phyloP scores from a whole-genome alignment of 164 flowering plant genomes.

The Chimonanthus salicifolius region DNA sequence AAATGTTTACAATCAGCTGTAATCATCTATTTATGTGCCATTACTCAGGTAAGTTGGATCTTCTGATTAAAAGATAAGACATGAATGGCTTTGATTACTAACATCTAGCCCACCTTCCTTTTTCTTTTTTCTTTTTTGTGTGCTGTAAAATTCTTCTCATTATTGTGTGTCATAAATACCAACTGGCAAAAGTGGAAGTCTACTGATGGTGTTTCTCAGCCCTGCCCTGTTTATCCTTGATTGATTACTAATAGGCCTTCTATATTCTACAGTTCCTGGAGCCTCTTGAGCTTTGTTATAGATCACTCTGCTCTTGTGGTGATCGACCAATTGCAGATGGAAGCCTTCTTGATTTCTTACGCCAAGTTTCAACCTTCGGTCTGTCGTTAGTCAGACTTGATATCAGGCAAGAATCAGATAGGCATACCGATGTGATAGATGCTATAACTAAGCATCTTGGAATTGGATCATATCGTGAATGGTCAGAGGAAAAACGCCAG shows the following conservation, averaged over 20 bases:
- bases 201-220: background rate
- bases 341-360: constrained; percentile 90
- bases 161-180: background rate
- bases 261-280: constrained; percentile 38
- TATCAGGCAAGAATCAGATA: constrained; percentile 94
- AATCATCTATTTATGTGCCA: no score
- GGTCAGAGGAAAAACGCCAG: constrained; percentile 87
- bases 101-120: no score
- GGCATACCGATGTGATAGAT: constrained; percentile 99
- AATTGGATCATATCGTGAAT: constrained; percentile 92
- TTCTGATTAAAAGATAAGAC: no score
- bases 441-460: constrained; percentile 88
- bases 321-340: constrained; percentile 97
- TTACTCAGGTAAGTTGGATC: no score
- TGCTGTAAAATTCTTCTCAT: background rate
- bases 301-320: constrained; percentile 90
- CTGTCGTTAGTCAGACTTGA: constrained; percentile 91
- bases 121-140: background rate
- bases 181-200: no score
- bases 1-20: no score
- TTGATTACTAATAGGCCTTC: background rate
- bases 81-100: no score
- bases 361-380: constrained; percentile 97
- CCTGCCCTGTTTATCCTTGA: background rate
- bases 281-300: constrained; percentile 95